A percentile compares a stretch with the other conserved stretches of the same genome.
phyloP scores from a whole-genome alignment of 805 yeast genomes.

The Maudiozyma pseudohumilis region DNA sequence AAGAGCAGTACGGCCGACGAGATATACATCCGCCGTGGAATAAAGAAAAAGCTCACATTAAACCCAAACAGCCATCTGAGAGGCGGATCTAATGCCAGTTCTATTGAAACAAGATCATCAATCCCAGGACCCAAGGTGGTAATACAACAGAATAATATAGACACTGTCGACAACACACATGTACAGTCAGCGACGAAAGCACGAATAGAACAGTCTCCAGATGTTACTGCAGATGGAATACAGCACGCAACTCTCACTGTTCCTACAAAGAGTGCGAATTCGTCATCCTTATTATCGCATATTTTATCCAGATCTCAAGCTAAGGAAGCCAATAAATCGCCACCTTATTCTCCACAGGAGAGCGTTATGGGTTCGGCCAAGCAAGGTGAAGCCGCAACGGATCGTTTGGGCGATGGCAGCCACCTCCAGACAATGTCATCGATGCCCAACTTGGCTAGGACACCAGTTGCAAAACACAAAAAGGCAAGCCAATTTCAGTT shows the following conservation, averaged over 20 bases:
- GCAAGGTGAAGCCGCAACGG: background rate
- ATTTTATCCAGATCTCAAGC: constrained; percentile 1
- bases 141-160: constrained; percentile 4
- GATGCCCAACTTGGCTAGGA: background rate
- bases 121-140: background rate
- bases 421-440: background rate
- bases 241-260: background rate
- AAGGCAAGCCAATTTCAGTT: constrained; percentile 29
- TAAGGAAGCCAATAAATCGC: background rate
- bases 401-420: background rate
- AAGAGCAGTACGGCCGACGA: too few species aligned
- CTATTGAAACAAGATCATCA: background rate
- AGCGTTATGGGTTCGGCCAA: background rate
- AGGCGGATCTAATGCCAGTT: background rate
- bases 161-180: background rate
- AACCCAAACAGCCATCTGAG: constrained; percentile 1
- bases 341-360: background rate
- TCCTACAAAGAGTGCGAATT: background rate
- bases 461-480: background rate
- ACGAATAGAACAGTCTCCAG: background rate
- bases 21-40: constrained; percentile 19
- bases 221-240: background rate
- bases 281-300: background rate
- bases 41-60: constrained; percentile 13
- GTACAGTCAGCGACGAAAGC: background rate